Base-by-base conservation (phyloP, 805 yeast genomes). In the Hermanozyma aechmeae region DNA sequence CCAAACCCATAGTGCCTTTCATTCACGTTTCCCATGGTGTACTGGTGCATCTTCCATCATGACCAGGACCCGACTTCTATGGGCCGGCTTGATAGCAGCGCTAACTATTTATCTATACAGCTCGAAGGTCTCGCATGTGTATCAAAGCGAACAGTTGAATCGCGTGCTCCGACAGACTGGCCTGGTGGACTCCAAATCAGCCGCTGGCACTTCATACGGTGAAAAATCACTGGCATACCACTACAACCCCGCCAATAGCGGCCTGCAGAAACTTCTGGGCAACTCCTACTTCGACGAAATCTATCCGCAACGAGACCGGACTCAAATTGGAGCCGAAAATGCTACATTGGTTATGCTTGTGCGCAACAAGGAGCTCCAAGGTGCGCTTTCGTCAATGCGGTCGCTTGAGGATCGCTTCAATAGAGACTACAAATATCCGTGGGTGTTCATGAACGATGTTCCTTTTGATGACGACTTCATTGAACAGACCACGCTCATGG, bases 271-370 rank as follows among this genome's bases (percentile, higher is more conserved):
- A 23, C 37, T 40, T 14, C 37, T 41, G 26, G 14, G 31, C 23
- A 40, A 40, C 35, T 39, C 43, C 15, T 40, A 39, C 24, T 39
- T 24, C 21, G 38, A 35, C 11, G 34, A 23, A n/a, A 20, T 39
- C 10, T 25, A 6, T 6, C 53, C 59, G 3, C 25, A 26, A 11
- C 42, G 56, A 24, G 62, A 65, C 32, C 45, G 58, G 29, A 29
- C 37, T 13, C 61, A 58, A 32, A 33, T 57, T 24, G 79, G 83
- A 1, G 48, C 37, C 13, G 94, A 83, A 45, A 86, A 85, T 50
- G 96, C 96, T 3, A 79, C 94, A 0, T 51, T 87, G 16, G 68
- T 87, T 31, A 86, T 87, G 95, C 68, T 87, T 16, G 94, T 82
- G 23, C 62, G 96, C 31, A 86, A 86, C 50, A 64, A 69, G 58